Base-by-base conservation (phyloP, 164 flowering plant genomes). In the Hamamelis virginiana region DNA sequence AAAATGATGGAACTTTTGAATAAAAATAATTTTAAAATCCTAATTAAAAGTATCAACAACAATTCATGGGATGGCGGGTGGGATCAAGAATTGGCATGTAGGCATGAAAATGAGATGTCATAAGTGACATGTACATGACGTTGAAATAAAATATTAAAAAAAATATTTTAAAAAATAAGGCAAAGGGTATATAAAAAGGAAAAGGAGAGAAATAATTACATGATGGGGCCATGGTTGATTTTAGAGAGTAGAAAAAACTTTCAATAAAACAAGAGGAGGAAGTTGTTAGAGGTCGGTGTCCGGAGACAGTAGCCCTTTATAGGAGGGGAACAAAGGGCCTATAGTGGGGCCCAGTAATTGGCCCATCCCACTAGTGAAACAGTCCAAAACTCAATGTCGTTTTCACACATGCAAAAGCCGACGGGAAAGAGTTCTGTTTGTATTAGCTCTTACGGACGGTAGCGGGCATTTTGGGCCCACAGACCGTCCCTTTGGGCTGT, bases 281-380 rank as follows among this genome's bases (percentile, higher is more conserved):
- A 73, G 77, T 73, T 74, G 76, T 79, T 74, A 74, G 26, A 72
- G 71, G 77, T 74, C 76, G 77, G 75, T 67, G 71, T 72, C 70
- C 23, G 11, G 44, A 56, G 67, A 65, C 59, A 53, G 55, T 25
- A 27, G 51, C 59, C 11, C 60, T 58, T 74, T 77, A 16, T 43
- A 19, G 13, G 11, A 44, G 10, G 47, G 47, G 27, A 18, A 57
- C 22, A 16, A 8, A 53, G 65, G 62, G 48, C 43, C 46, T n/a
- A n/a, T 8, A 19, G n/a, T 22, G 33, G 78, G 74, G 64, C 72
- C 71, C 74, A 69, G 53, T 33, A 2, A 6, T n/a, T 33, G 41
- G 41, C 41, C 41, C 41, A 33, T 6, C n/a, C 26, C 22, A 52
- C 51, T 55, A 46, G 56, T 43, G 9, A 2, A 15, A 47, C 22